Base-by-base conservation (phyloP, 768 basidiomycete genomes). In the Rhodocollybia butyracea region DNA sequence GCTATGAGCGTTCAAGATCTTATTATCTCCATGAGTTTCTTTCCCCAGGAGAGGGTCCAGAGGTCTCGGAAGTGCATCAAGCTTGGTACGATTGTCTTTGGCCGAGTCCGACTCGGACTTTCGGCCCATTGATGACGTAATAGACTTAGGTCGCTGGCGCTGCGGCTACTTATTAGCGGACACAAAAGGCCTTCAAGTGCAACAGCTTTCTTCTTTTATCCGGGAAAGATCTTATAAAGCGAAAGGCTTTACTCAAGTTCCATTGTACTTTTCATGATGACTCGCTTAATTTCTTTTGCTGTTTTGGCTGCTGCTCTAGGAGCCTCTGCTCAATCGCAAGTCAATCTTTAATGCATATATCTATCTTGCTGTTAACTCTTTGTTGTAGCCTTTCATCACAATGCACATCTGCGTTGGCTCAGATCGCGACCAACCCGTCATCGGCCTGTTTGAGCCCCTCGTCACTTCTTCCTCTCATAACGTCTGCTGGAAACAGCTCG, bases 371-470 rank as follows among this genome's bases (percentile, higher is more conserved):
- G 19, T n/a, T 57, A 24, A 34, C 22, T 17, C 8, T 24, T 1
- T 42, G 3, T 19, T 30, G 29, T 21, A 26, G 39, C 30, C 53
- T 58, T 46, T 84, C 84, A 0, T 59, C 70, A 1, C 61, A 68
- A 54, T 91, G 89, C 66, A 68, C 74, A 54, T 55, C 63, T 21
- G 70, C 84, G 12, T 60, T 91, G 30, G 60, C 75, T 11, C 56
- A 60, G 24, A 60, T 89, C 32, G 77, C 77, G 3, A 60, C 67
- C 22, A 71, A 74, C 59, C 51, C 76, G 1, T 78, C 76, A 1
- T 64, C 70, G 5, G 60, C 70, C 11, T 88, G 86, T 66, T 64
- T 88, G 48, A 78, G 75, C 58, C 74, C 78, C 5, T 62, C 69
- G 3, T 70, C 73, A 27, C 67, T 86, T n/a, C 42, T 79, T 46